Evolutionary conservation across 2,329 filamentous ascomycete genomes (phyloP).

Genomic region (Aspergillus proliferans): DNA sequence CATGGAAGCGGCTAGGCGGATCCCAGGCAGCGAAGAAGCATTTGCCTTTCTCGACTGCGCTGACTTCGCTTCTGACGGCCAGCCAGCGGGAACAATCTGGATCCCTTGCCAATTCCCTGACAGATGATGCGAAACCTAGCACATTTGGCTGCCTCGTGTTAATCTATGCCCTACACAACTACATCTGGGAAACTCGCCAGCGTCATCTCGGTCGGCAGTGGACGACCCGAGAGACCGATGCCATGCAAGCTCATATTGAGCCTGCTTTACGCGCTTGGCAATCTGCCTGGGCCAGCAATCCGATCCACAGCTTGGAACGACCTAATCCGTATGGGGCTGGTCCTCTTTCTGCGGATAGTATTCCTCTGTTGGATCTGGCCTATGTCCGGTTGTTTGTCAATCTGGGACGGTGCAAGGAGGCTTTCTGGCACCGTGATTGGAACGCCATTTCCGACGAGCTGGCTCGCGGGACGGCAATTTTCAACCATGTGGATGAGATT

Average conservation of each 20-base stretch:
- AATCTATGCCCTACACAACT: conserved; percentile 93
- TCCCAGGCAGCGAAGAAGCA: conserved; percentile 63
- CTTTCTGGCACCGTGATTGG: conserved; percentile 90
- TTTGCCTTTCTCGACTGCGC: conserved; percentile 72
- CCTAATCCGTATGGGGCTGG: conserved; percentile 78
- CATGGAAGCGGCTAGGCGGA: conserved; percentile 74
- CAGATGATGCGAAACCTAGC: conserved; percentile 64
- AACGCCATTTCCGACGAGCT: conserved; percentile 86
- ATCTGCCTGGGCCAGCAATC: conserved; percentile 80
- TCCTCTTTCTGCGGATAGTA: conserved; percentile 80
- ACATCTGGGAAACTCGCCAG: conserved; percentile 96
- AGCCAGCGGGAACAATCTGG: conserved; percentile 57
- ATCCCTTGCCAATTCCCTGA: conserved; percentile 41
- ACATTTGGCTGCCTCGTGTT: conserved; percentile 87
- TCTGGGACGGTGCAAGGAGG: conserved; percentile 83
- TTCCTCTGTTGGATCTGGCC: conserved; percentile 83
- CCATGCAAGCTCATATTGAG: conserved; percentile 93
- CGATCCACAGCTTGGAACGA: conserved; percentile 73
- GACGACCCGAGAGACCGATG: conserved; percentile 88
- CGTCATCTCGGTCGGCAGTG: conserved; percentile 80
- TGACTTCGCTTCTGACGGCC: conserved; percentile 73
- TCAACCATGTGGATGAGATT: conserved; percentile 59
- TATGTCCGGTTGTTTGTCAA: conserved; percentile 92
- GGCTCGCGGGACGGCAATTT: conserved; percentile 67
- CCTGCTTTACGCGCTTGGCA: conserved; percentile 93